Evolutionary conservation across 2,329 filamentous ascomycete species (phyloP).

Genomic region (Mycosphaerelloides madeirae): DNA sequence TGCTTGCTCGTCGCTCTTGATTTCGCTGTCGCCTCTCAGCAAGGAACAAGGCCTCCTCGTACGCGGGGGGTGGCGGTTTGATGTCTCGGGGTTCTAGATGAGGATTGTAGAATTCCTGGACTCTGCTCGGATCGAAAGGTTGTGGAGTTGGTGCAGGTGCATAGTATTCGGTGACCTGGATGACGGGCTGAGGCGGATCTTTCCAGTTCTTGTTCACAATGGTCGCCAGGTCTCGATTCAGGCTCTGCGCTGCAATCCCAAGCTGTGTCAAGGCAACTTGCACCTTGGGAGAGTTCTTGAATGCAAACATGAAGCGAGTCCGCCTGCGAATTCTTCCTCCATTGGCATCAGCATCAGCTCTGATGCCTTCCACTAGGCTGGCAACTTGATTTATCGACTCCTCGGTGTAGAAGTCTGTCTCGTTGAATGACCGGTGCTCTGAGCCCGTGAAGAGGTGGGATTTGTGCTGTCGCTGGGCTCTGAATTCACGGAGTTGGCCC

Average conservation of each 20-base stretch:
- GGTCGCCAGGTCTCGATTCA: constrained; percentile 1
- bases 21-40: neutral
- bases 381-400: constrained; percentile 11
- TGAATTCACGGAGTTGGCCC: constrained; percentile 9
- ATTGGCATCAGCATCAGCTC: constrained; percentile 10
- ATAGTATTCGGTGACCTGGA: neutral
- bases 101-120: too few species aligned
- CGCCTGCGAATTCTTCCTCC: constrained; percentile 8
- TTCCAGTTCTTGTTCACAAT: neutral
- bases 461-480: constrained; percentile 10
- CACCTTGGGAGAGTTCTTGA: constrained; percentile 12
- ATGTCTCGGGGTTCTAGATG: neutral
- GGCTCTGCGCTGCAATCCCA: constrained; percentile 7
- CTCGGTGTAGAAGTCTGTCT: constrained; percentile 9
- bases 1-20: neutral
- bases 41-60: neutral
- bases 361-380: constrained; percentile 11
- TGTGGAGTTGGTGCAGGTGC: too few species aligned
- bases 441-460: constrained; percentile 4
- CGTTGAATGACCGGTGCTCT: constrained; percentile 14
- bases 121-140: too few species aligned
- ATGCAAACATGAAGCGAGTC: constrained; percentile 13
- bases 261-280: constrained; percentile 11
- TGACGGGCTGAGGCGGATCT: neutral
- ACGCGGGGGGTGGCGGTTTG: neutral